Base-by-base conservation (phyloP, 148 eudicot genomes). In the Pouteria glomerata region DNA sequence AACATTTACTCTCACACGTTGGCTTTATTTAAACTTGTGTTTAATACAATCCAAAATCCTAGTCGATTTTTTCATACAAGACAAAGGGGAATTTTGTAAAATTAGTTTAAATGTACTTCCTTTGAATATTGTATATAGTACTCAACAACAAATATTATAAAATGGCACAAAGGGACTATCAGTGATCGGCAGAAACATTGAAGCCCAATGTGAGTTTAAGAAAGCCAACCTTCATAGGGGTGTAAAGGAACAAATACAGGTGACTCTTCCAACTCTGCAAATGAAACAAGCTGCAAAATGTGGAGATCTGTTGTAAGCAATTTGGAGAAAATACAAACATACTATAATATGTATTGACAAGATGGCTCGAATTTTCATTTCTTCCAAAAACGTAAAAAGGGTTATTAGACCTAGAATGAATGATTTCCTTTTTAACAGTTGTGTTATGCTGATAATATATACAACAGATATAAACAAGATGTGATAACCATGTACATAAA, bases 201-300 rank as follows among this genome's bases (percentile, higher is more conserved):
- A n/a, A n/a, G n/a, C n/a, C n/a, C n/a, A n/a, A n/a, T n/a, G n/a
- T n/a, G n/a, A n/a, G n/a, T n/a, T n/a, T 68, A 63, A 15, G 18
- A n/a, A 58, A 67, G 41, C 62, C 69, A 26, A 91, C 97, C 99
- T 92, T 83, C 77, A 80, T 74, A 77, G 15, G 86, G 82, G 71
- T 83, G 85, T 39, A 80, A 44, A 64, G 99, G 99, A 71, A 80
- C 90, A 85, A 66, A 96, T 16, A 90, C 69, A 74, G 99, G 99
- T 29, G 92, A 61, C 73, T 90, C 99, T 80, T 84, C 84, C 72
- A 96, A 64, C 67, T 92, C 97, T 39, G 90, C 96, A 80, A 71
- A 84, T 73, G 97, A 85, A 78, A 96, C 89, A 73, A 96, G 88
- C 97, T 96, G 92, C 90, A 83, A 73, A 81, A 61, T 57, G 57